These are phyloP conservation scores for Patellifolia procumbens DNA, from an alignment of 179 eudicot genomes.

Conservation along the genomic window DNA sequence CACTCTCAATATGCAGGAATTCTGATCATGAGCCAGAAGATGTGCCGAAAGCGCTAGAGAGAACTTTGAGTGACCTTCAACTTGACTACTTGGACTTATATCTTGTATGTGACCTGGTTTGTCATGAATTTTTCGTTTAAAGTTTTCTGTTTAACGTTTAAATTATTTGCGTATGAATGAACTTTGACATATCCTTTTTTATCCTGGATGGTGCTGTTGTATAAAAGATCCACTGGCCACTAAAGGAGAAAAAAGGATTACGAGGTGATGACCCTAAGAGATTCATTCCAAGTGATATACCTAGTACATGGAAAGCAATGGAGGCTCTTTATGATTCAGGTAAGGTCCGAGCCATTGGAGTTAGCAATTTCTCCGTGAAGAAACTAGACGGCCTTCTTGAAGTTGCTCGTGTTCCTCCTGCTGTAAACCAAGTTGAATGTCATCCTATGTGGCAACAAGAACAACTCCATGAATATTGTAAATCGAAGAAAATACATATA, in stretches of 20 bases:
- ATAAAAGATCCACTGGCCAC: conserved; percentile 84
- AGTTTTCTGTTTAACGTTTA: background rate
- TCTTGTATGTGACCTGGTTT: conserved; percentile 49
- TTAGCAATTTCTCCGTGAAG: conserved; percentile 81
- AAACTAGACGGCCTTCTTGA: conserved; percentile 67
- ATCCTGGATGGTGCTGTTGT: background rate
- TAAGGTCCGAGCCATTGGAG: conserved; percentile 76
- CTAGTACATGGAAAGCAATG: conserved; percentile 87
- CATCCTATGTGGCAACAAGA: conserved; percentile 81
- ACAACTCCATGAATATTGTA: conserved; percentile 59
- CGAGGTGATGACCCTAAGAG: conserved; percentile 43
- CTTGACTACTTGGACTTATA: conserved; percentile 77
- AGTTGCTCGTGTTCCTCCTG: conserved; percentile 72
- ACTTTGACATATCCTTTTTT: background rate
- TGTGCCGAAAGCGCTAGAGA: conserved; percentile 65
- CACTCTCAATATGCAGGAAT: conserved; percentile 30
- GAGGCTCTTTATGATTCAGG: conserved; percentile 75
- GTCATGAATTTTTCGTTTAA: background rate
- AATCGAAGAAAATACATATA: conserved; percentile 68
- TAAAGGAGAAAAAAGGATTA: conserved; percentile 58
- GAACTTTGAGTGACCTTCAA: conserved; percentile 69
- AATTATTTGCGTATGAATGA: too few species aligned
- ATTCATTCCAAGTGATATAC: conserved; percentile 55
- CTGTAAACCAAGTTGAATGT: conserved; percentile 90
- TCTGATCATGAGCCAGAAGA: conserved; percentile 75